Conservation (phyloP, 768 basidiomycete species). For the Jaapia argillacea region DNA sequence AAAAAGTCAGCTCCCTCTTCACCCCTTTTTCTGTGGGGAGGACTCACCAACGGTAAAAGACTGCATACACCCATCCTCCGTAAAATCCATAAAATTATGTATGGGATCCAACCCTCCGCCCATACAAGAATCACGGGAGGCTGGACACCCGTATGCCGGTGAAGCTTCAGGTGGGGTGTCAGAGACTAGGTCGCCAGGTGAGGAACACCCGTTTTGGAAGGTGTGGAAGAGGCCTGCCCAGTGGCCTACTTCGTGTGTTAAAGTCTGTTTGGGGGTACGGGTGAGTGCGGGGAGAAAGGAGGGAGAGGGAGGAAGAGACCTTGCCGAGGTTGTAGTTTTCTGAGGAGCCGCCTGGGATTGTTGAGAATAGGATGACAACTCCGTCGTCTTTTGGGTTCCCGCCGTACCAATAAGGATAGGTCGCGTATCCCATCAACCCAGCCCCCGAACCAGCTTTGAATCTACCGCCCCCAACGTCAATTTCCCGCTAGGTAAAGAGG, state of each 20-base stretch:
- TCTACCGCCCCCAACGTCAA: conserved; percentile 17
- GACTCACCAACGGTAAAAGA: conserved; percentile 32
- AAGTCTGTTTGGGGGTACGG: conserved; percentile 25
- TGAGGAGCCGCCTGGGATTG: conserved; percentile 29
- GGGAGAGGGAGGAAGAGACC: conserved; percentile 4
- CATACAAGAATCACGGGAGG: conserved; percentile 18
- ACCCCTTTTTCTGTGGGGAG: background rate
- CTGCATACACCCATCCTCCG: conserved; percentile 38
- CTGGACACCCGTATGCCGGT: conserved; percentile 27
- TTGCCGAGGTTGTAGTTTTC: conserved; percentile 26
- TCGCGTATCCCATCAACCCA: conserved; percentile 43
- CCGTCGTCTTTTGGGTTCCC: conserved; percentile 37
- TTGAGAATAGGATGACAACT: conserved; percentile 25
- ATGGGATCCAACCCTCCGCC: conserved; percentile 23
- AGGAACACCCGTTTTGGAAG: conserved; percentile 40
- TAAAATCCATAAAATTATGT: conserved; percentile 49
- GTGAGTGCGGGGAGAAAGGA: background rate
- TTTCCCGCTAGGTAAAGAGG: background rate
- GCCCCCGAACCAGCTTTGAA: conserved; percentile 25
- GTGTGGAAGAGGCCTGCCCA: conserved; percentile 54
- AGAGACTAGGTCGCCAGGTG: conserved; percentile 29
- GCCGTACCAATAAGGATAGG: conserved; percentile 36
- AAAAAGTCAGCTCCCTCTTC: background rate
- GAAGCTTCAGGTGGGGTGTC: conserved; percentile 39
- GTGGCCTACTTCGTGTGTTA: conserved; percentile 52